phyloP scores from a whole-genome alignment of 257 asterid genomes.

The Petrea volubilis region DNA sequence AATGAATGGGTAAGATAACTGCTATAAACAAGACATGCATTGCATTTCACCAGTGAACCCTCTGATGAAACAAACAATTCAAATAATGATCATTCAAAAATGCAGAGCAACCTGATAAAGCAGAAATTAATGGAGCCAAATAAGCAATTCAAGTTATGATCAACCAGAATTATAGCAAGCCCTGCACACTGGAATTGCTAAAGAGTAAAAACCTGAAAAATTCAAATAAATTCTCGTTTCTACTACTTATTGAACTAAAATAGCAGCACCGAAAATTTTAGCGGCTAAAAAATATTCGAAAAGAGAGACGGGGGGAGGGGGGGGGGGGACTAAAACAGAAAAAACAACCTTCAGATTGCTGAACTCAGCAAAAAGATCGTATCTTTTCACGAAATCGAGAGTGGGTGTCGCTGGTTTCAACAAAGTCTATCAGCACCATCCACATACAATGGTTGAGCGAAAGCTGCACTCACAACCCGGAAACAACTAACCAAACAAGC shows the following conservation, averaged over 20 bases:
- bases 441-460: slow-evolving; percentile 1
- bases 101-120: not conserved
- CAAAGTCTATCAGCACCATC: slow-evolving; percentile 5
- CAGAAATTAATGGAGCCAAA: not conserved
- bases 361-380: not conserved
- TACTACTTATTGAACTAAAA: not conserved
- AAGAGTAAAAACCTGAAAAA: not conserved
- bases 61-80: not conserved
- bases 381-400: slow-evolving; percentile 2
- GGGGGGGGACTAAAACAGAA: too few relatives aligned
- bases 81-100: slow-evolving; percentile 6
- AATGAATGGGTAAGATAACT: not conserved
- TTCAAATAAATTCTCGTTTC: not conserved
- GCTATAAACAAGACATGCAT: not conserved
- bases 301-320: not conserved
- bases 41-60: slow-evolving; percentile 3
- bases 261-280: not conserved
- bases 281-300: not conserved
- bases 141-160: not conserved
- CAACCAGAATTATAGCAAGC: not conserved
- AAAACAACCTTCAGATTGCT: not conserved
- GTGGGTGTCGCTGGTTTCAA: slow-evolving; percentile 4
- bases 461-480: slow-evolving; percentile 14
- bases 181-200: not conserved
- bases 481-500: slow-evolving; percentile 21